Percentiles rank a stretch among this genome's conserved stretches.
These are phyloP conservation scores for Acer saccharum DNA, from an alignment of 345 rosid genomes.

Conservation along the genomic window DNA sequence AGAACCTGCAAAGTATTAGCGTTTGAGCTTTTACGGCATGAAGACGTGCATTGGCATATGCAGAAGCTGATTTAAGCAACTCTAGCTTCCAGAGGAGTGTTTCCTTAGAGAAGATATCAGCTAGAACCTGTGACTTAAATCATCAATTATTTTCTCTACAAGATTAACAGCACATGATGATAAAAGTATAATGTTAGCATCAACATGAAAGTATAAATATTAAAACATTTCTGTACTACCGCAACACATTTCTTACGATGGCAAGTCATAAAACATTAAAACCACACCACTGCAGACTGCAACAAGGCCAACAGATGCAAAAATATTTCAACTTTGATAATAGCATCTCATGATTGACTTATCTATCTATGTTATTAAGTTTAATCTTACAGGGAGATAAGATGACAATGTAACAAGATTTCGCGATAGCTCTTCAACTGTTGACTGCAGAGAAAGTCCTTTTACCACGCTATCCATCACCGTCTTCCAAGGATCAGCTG, in stretches of 20 bases:
- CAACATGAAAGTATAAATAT: not conserved
- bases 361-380: not conserved
- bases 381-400: constrained; percentile 22
- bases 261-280: not conserved
- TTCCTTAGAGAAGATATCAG: constrained; percentile 35
- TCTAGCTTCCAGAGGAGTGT: constrained; percentile 45
- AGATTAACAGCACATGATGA: not conserved
- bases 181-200: not conserved
- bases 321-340: not conserved
- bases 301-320: not conserved
- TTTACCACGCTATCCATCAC: constrained; percentile 11
- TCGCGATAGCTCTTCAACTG: constrained; percentile 4
- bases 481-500: constrained; percentile 16
- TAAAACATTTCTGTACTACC: not conserved
- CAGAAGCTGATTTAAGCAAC: constrained; percentile 53
- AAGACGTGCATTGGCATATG: constrained; percentile 55
- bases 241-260: not conserved
- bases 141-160: not conserved
- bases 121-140: constrained; percentile 25
- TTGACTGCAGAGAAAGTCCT: constrained; percentile 15
- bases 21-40: constrained; percentile 57
- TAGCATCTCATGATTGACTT: not conserved
- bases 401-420: constrained; percentile 16
- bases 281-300: not conserved
- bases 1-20: constrained; percentile 63